Percentiles rank a stretch among this genome's conserved stretches.
Evolutionary conservation across 306 rosid species (phyloP).

Genomic region (Amphicarpaea edgeworthii): DNA sequence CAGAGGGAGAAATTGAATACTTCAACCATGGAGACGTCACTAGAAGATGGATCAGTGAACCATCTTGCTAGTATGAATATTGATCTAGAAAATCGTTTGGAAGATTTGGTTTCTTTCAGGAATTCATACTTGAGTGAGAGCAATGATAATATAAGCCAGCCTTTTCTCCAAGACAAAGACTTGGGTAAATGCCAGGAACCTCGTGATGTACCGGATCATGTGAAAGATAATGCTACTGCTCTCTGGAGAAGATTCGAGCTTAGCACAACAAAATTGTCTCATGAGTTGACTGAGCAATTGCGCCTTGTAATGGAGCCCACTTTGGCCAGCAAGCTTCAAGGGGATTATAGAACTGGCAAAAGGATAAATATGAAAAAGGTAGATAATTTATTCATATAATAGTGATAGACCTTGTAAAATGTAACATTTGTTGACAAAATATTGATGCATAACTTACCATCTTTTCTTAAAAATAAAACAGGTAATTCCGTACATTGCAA

Average conservation of each 20-base stretch:
- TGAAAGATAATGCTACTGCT: slow-evolving; percentile 57
- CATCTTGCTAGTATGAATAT: slow-evolving; percentile 40
- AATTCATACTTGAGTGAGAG: slow-evolving; percentile 61
- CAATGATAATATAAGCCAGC: slow-evolving; percentile 54
- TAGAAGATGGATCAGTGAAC: slow-evolving; percentile 56
- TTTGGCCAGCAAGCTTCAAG: slow-evolving; percentile 90
- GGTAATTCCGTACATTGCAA: slow-evolving; percentile 90
- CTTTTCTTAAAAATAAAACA: slow-evolving; percentile 39
- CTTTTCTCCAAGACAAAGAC: slow-evolving; percentile 64
- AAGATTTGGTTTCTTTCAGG: slow-evolving; percentile 68
- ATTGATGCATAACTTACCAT: background rate
- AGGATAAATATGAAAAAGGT: slow-evolving; percentile 97
- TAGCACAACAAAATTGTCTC: slow-evolving; percentile 76
- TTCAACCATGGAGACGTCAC: slow-evolving; percentile 52
- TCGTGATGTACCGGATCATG: slow-evolving; percentile 52
- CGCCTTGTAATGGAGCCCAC: slow-evolving; percentile 96
- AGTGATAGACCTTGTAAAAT: background rate
- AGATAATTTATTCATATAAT: slow-evolving; percentile 6
- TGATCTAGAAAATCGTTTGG: slow-evolving; percentile 47
- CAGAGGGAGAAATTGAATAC: slow-evolving; percentile 54
- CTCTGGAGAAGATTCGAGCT: slow-evolving; percentile 83
- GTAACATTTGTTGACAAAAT: background rate
- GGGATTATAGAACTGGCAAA: slow-evolving; percentile 93
- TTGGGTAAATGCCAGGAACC: slow-evolving; percentile 70
- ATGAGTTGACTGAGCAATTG: slow-evolving; percentile 91